These are phyloP conservation scores for Lactuca saligna DNA, from an alignment of 129 eudicot species.

Conservation along the genomic window DNA sequence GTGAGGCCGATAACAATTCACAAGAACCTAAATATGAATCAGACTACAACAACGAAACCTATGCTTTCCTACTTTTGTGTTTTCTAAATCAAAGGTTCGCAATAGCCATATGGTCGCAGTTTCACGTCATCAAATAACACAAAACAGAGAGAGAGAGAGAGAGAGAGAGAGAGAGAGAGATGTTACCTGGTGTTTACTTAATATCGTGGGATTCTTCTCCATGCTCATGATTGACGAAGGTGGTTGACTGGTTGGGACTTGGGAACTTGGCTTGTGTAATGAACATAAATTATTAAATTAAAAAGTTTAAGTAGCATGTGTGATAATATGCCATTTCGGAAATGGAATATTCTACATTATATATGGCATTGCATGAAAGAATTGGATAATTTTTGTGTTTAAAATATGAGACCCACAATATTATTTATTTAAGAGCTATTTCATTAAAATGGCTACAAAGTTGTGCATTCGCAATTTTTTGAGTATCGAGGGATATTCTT, in stretches of 20 bases:
- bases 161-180: slow-evolving; percentile 10
- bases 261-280: background rate
- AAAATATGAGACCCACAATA: no score
- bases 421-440: background rate
- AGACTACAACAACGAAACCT: background rate
- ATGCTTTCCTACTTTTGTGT: background rate
- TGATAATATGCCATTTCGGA: slow-evolving; percentile 14
- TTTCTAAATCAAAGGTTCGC: background rate
- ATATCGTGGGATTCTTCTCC: background rate
- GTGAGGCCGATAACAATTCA: background rate
- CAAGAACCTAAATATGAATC: background rate
- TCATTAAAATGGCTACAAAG: no score
- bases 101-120: slow-evolving; percentile 6
- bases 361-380: background rate
- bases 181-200: slow-evolving; percentile 7
- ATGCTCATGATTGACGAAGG: slow-evolving; percentile 22
- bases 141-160: slow-evolving; percentile 1
- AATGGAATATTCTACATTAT: slow-evolving; percentile 29
- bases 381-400: background rate
- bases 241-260: background rate
- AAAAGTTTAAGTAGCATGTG: background rate
- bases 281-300: background rate
- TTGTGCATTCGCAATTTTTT: no score
- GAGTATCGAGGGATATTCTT: no score
- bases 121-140: background rate